Conservation (phyloP, 2,329 filamentous ascomycete species). For the Chaetomium sp. region DNA sequence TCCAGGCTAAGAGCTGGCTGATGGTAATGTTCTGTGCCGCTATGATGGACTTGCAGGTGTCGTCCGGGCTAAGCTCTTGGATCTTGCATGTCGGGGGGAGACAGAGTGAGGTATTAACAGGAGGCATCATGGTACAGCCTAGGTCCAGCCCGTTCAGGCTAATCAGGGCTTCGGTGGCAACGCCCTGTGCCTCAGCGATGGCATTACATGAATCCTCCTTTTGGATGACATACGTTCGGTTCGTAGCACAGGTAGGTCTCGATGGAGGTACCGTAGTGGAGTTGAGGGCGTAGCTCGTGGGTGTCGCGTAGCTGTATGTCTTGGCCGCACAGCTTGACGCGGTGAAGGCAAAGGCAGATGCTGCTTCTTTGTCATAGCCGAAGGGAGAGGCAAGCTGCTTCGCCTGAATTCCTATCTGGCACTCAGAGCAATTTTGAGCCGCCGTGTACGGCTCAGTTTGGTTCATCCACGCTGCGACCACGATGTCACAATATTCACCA, state of each 20-base stretch:
- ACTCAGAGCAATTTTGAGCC: neutral
- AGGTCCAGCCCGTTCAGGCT: neutral
- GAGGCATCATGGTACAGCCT: neutral
- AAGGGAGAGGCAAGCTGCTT: neutral
- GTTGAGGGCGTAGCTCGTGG: neutral
- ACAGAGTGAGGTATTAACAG: neutral
- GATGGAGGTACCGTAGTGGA: neutral
- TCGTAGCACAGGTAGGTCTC: neutral
- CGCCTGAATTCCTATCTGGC: neutral
- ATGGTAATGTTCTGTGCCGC: neutral
- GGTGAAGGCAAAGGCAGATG: conserved; percentile 2
- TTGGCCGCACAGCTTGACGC: neutral
- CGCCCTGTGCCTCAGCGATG: neutral
- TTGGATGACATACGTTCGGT: neutral
- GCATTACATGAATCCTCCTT: neutral
- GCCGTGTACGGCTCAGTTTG: neutral
- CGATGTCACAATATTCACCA: neutral
- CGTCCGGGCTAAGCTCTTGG: neutral
- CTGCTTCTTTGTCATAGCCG: neutral
- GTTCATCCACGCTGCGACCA: neutral
- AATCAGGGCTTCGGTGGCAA: neutral
- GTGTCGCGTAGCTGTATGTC: neutral
- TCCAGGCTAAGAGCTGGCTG: neutral
- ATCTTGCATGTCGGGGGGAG: neutral
- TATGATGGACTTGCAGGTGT: neutral